Evolutionary conservation across 2,329 filamentous ascomycete species (phyloP).

Genomic region (Exophiala bonariae): DNA sequence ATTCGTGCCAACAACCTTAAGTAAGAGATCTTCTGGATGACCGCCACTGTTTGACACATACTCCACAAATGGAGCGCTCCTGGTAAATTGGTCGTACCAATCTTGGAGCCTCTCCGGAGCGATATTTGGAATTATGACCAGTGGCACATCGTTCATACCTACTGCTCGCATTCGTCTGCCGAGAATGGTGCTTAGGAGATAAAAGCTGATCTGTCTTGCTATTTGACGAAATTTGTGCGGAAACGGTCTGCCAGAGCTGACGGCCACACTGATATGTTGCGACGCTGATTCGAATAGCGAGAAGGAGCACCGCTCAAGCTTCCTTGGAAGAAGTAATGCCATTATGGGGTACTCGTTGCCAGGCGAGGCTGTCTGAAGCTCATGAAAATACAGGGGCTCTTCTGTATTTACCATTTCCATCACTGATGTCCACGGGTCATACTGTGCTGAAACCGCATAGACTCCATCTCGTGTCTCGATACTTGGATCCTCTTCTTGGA

Average conservation of each 20-base stretch:
- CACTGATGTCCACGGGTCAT: slow-evolving; percentile 41
- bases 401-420: slow-evolving; percentile 15
- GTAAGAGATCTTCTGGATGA: too few relatives aligned
- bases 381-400: slow-evolving; percentile 12
- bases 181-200: neutral
- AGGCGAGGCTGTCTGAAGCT: slow-evolving; percentile 9
- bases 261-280: neutral
- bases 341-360: slow-evolving; percentile 10
- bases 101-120: neutral
- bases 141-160: slow-evolving; percentile 11
- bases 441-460: slow-evolving; percentile 31
- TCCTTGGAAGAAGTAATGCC: slow-evolving; percentile 18
- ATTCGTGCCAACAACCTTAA: neutral
- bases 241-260: neutral
- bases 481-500: slow-evolving; percentile 18
- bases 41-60: neutral
- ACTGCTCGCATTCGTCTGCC: neutral
- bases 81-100: slow-evolving; percentile 13
- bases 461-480: slow-evolving; percentile 16
- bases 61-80: slow-evolving; percentile 1
- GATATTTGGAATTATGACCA: slow-evolving; percentile 20
- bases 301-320: slow-evolving; percentile 3
- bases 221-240: neutral
- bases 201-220: neutral
- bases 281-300: too few relatives aligned